These are phyloP conservation scores for Blastobotrys elegans DNA, from an alignment of 1,139 yeast species.

Conservation along the genomic window DNA sequence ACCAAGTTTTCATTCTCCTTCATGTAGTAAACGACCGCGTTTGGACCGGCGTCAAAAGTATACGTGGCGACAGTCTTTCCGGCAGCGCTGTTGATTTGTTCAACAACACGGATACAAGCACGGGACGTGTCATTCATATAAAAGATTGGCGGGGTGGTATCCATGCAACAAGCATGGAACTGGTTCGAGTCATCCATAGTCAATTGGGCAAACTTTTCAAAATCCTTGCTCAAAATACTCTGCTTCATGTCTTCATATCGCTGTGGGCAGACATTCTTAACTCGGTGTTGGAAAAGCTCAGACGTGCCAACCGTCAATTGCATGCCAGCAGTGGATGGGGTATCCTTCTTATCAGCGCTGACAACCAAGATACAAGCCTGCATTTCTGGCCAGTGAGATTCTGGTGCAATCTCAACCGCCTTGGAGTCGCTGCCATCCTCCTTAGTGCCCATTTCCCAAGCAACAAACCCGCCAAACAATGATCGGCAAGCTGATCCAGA, in stretches of 20 bases:
- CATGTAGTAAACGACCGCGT: constrained; percentile 89
- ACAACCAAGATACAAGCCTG: constrained; percentile 90
- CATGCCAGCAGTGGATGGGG: constrained; percentile 95
- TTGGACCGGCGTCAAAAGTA: constrained; percentile 99
- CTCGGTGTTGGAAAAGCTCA: constrained; percentile 74
- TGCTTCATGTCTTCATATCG: constrained; percentile 79
- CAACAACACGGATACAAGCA: constrained; percentile 75
- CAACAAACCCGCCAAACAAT: constrained; percentile 93
- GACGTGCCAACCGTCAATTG: constrained; percentile 89
- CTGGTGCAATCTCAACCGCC: constrained; percentile 86
- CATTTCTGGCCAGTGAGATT: constrained; percentile 86
- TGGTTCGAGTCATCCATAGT: constrained; percentile 97
- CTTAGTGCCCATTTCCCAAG: constrained; percentile 92
- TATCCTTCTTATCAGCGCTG: constrained; percentile 88
- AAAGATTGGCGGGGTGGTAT: constrained; percentile 92
- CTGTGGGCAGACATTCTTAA: constrained; percentile 74
- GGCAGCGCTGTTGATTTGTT: constrained; percentile 59
- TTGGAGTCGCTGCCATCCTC: constrained; percentile 80
- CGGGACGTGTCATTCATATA: constrained; percentile 94
- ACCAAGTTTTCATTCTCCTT: constrained; percentile 64
- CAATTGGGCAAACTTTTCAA: constrained; percentile 73
- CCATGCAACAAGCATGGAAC: constrained; percentile 95
- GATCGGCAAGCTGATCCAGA: constrained; percentile 98
- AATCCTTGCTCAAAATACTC: constrained; percentile 66
- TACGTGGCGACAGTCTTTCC: constrained; percentile 81